Conservation (phyloP, 495 filamentous ascomycete species). For the Pyrenula aspistea region DNA sequence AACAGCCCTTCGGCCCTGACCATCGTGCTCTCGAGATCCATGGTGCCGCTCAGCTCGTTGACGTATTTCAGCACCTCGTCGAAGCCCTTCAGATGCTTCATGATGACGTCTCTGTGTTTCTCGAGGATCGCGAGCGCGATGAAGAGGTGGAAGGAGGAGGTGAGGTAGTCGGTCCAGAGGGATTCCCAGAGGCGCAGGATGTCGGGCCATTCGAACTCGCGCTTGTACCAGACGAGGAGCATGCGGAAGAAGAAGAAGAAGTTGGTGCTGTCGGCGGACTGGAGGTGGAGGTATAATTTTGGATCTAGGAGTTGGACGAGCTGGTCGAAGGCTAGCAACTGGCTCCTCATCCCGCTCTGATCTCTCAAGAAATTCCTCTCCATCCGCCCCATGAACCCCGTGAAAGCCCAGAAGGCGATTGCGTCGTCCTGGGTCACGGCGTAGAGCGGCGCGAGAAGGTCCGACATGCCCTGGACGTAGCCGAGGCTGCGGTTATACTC, state of each 20-base stretch:
- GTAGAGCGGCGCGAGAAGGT: constrained; percentile 90
- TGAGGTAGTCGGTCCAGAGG: constrained; percentile 87
- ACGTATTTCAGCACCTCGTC: constrained; percentile 98
- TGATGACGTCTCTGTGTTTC: constrained; percentile 86
- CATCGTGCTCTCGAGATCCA: constrained; percentile 74
- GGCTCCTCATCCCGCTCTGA: constrained; percentile 87
- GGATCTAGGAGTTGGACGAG: constrained; percentile 95
- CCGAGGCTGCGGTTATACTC: constrained; percentile 87
- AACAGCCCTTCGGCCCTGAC: constrained; percentile 82
- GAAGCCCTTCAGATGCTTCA: constrained; percentile 87
- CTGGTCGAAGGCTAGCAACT: constrained; percentile 82
- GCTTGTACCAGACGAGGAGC: constrained; percentile 97
- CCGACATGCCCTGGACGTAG: constrained; percentile 98
- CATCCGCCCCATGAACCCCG: constrained; percentile 93
- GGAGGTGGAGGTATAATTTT: constrained; percentile 79
- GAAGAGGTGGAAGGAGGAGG: constrained; percentile 86
- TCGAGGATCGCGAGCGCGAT: constrained; percentile 91
- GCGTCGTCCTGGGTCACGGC: constrained; percentile 96
- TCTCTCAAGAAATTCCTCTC: constrained; percentile 95
- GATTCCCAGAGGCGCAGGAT: constrained; percentile 83
- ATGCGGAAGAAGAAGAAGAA: constrained; percentile 99
- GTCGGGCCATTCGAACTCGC: constrained; percentile 84
- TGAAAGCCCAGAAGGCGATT: constrained; percentile 93
- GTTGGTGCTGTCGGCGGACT: constrained; percentile 85
- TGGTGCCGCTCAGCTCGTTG: constrained; percentile 88